Conservation (phyloP, 1,284 basidiomycete genomes). For the Anthracocystis walkeri region DNA sequence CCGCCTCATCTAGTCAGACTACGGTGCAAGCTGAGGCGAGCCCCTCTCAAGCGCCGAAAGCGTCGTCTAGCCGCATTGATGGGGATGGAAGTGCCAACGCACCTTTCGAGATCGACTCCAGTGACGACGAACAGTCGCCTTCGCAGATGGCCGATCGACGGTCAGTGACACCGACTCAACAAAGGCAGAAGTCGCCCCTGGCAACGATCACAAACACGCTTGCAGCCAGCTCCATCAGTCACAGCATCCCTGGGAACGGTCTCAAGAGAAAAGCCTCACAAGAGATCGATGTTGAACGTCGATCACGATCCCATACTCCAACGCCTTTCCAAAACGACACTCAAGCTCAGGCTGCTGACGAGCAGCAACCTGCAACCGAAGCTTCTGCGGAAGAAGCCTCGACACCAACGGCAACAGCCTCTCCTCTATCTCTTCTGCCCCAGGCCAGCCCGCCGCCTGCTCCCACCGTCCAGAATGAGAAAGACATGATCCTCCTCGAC, state of each 20-base stretch:
- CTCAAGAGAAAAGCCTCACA: constrained; percentile 21
- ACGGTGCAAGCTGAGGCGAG: not conserved
- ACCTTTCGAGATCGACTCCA: constrained; percentile 12
- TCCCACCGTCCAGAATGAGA: not conserved
- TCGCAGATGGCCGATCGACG: not conserved
- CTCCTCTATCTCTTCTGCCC: not conserved
- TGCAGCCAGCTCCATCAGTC: not conserved
- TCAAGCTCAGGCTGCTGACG: not conserved
- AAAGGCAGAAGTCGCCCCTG: not conserved
- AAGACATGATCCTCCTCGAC: not conserved
- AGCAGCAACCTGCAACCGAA: not conserved
- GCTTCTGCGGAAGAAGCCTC: not conserved
- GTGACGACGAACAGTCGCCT: constrained; percentile 1
- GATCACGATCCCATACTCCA: constrained; percentile 7
- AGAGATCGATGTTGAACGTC: constrained; percentile 2
- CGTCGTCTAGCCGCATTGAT: not conserved
- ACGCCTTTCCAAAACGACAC: not conserved
- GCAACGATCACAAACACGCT: not conserved
- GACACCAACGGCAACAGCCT: not conserved
- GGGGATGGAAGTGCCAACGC: constrained; percentile 4
- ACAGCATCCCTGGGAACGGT: not conserved
- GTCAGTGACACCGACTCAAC: not conserved
- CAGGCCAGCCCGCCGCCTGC: not conserved
- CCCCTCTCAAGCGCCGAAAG: not conserved
- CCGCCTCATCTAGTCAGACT: not conserved